Conservation (phyloP, 768 basidiomycete species). For the Podaxis sp. region DNA sequence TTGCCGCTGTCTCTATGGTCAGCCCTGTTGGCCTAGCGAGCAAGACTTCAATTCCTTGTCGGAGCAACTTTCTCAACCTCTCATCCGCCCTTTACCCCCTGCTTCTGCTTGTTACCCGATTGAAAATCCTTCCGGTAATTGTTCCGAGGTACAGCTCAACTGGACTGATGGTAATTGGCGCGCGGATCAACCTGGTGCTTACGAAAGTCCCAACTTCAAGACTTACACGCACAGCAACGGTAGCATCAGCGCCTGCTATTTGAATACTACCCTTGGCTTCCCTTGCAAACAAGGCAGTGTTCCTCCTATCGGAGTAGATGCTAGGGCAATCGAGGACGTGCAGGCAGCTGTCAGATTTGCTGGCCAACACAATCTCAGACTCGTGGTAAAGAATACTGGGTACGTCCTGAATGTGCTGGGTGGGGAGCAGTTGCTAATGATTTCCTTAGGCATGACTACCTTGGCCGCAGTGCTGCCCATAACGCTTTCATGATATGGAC, state of each 20-base stretch:
- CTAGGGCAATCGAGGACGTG: slow-evolving; percentile 33
- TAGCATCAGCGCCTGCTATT: neutral
- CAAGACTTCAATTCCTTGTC: slow-evolving; percentile 30
- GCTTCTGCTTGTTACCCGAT: slow-evolving; percentile 41
- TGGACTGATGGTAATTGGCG: slow-evolving; percentile 12
- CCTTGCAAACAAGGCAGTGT: slow-evolving; percentile 45
- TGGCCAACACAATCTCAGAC: slow-evolving; percentile 30
- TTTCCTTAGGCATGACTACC: slow-evolving; percentile 31
- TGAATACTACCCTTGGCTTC: slow-evolving; percentile 22
- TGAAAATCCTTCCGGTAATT: slow-evolving; percentile 30
- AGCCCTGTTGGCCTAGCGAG: slow-evolving; percentile 41
- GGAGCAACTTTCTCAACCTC: slow-evolving; percentile 39
- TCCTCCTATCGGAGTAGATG: slow-evolving; percentile 39
- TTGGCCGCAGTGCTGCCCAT: slow-evolving; percentile 42
- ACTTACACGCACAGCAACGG: neutral
- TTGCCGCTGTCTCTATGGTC: slow-evolving; percentile 39
- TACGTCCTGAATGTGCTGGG: neutral
- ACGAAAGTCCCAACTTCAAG: neutral
- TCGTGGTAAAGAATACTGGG: slow-evolving; percentile 38
- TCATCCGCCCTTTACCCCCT: slow-evolving; percentile 38
- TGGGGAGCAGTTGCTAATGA: neutral
- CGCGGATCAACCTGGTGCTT: slow-evolving; percentile 7
- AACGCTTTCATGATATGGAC: slow-evolving; percentile 41
- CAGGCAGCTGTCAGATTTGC: slow-evolving; percentile 41
- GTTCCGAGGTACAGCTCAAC: slow-evolving; percentile 5